Evolutionary conservation across 768 basidiomycete genomes (phyloP), one percentile per base, ranked within the genome.

Genomic region (Pisolithus orientalis): DNA sequence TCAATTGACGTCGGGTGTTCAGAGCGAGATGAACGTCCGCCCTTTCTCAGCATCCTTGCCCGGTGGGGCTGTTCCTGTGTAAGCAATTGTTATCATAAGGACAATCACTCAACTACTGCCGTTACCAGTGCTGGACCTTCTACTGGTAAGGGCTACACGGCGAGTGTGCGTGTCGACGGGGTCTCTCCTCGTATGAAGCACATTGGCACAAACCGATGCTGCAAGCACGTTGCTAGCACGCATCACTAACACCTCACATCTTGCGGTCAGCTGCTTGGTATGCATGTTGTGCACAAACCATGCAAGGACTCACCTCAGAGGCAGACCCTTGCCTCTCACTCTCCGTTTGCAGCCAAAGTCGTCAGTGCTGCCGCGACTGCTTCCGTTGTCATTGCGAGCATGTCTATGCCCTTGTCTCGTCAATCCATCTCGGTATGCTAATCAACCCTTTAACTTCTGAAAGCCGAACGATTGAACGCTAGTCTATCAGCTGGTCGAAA

Each of bases 401-500:
- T 62, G 50, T 68, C 64, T 34, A 55, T 62, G 50, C 66, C 64
- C 39, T 25, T 58, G 17, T 61, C 57, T 50, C 64, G 60, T 54
- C 57, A 54, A 49, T 57, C 56, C 44, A 44, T 70, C 58, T 68
- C 66, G 64, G 66, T 68, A 59, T 51, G 68, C 58, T 44, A 50
- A 46, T 56, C 32, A 50, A 24, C 44, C 38, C 62, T 54, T 51
- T 39, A n/a, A 40, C 5, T 38, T 45, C 47, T 45, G 14, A 50
- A 3, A 29, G 54, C 59, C 50, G 57, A 11, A 42, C n/a, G 40
- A 25, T 25, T 42, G n/a, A 54, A 39, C 34, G 46, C 32, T 51
- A 24, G 52, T 57, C 34, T 62, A 52, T 39, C 64, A 68, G 67
- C 63, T 70, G 62, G 66, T 67, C 58, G 67, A 70, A 59, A 70